Conservation (phyloP, 768 basidiomycete species). For the Leccinum disarticulatum region DNA sequence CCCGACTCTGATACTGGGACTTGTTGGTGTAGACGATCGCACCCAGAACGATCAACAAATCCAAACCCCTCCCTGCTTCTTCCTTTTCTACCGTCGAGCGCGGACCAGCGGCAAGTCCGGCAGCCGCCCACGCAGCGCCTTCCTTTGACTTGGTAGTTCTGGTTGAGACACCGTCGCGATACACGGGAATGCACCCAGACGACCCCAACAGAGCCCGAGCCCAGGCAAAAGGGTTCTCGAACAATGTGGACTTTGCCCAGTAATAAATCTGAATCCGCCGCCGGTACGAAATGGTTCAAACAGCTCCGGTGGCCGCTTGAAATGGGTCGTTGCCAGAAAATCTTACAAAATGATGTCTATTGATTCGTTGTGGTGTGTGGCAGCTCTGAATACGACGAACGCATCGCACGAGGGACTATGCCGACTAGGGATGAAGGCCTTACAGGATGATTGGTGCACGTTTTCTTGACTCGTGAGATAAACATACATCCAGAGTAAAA, state of each 20-base stretch:
- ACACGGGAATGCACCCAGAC: conserved; percentile 71
- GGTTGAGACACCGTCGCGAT: conserved; percentile 37
- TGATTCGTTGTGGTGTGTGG: conserved; percentile 69
- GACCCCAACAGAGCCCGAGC: conserved; percentile 51
- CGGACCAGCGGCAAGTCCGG: conserved; percentile 50
- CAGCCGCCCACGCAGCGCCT: conserved; percentile 69
- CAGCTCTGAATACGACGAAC: conserved; percentile 38
- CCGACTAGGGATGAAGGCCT: conserved; percentile 17
- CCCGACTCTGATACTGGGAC: conserved; percentile 58
- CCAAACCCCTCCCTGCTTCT: conserved; percentile 36
- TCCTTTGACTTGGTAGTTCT: conserved; percentile 52
- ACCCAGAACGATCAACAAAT: conserved; percentile 57
- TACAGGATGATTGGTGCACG: conserved; percentile 60
- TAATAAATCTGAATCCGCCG: conserved; percentile 56
- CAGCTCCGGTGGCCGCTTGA: conserved; percentile 33
- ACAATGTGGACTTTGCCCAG: conserved; percentile 74
- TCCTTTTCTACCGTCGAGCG: conserved; percentile 20
- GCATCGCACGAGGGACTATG: background rate
- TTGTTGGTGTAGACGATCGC: conserved; percentile 72
- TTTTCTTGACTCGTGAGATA: conserved; percentile 57
- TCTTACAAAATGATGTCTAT: conserved; percentile 55
- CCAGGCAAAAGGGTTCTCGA: conserved; percentile 53
- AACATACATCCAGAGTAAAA: conserved; percentile 73
- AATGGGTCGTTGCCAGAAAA: background rate
- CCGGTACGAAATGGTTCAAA: conserved; percentile 58